A percentile compares a stretch with the other conserved stretches of the same genome.
phyloP scores from a whole-genome alignment of 768 basidiomycete species.

The Agaricus subrufescens region DNA sequence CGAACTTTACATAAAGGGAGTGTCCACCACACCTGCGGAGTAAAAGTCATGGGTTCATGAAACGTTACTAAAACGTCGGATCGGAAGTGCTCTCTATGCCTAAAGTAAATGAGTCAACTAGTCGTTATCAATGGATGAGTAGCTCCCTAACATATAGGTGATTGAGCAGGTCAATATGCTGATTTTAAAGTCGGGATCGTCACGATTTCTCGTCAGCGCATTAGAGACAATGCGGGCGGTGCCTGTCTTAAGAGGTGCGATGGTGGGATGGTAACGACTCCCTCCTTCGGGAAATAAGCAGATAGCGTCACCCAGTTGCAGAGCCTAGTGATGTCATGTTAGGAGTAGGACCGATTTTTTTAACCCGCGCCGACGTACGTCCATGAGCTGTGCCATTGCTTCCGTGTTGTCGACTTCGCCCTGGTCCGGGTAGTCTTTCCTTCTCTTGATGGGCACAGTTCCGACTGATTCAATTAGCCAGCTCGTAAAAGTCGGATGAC shows the following conservation, averaged over 20 bases:
- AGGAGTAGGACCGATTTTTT: not conserved
- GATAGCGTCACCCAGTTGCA: conserved; percentile 73
- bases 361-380: conserved; percentile 33
- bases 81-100: conserved; percentile 84
- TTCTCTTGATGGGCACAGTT: conserved; percentile 76
- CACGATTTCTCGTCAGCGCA: conserved; percentile 61
- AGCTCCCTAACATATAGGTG: conserved; percentile 65
- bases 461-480: conserved; percentile 90
- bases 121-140: not conserved
- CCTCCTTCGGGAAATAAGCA: conserved; percentile 86
- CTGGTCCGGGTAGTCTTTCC: conserved; percentile 56
- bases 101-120: conserved; percentile 21
- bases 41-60: conserved; percentile 63
- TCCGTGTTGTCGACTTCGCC: conserved; percentile 58
- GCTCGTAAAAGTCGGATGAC: conserved; percentile 76
- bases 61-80: conserved; percentile 86
- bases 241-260: conserved; percentile 85
- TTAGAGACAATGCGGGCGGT: conserved; percentile 82
- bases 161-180: conserved; percentile 74
- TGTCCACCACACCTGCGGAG: conserved; percentile 44
- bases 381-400: conserved; percentile 63
- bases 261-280: conserved; percentile 81
- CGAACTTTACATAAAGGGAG: not conserved
- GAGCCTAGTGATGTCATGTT: conserved; percentile 41
- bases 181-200: conserved; percentile 67